Base-by-base conservation (phyloP, 306 rosid genomes). In the Rosa chinensis region DNA sequence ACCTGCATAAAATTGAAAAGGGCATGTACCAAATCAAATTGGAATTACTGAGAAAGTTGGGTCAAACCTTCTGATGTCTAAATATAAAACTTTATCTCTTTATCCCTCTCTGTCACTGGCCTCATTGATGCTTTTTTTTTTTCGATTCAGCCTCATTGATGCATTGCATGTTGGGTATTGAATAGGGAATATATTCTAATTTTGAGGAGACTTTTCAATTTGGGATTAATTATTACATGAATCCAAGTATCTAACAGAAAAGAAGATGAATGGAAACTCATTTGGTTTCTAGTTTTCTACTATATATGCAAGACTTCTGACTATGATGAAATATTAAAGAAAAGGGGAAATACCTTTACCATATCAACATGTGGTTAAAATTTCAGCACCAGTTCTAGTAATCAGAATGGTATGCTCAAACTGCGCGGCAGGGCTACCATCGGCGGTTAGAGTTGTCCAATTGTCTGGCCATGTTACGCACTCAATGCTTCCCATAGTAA, bases 401-500 rank as follows among this genome's bases (percentile, higher is more conserved):
- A 95, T 91, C 87, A 95, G 89, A 89, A 95, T 88, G 80, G 99
- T 89, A 84, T 95, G 98, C 83, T 95, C 99, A 84, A 86, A 89
- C 85, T 95, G 99, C 52, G 99, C 98, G n/a, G 99, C 96, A 4
- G 90, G 86, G 84, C 97, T 78, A 53, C 98, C 97, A 80, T 93
- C 97, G 2, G 93, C 87, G 14, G 98, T 78, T 48, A 93, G 45
- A 4, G 93, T 78, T 7, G 99, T 95, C 99, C 98, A 95, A 84
- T 95, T 93, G 85, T 93, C 99, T 21, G 89, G 91, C 99, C 99
- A 95, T 52, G 94, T 90, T 73, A 81, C 40, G 84, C 92, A 90
- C 16, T 91, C 88, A 4, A 43, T 85, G 86, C 94, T 90, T 85
- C 99, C 98, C 91, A 89, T 52, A 1, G 99, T 88, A 64, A 95